phyloP scores from a whole-genome alignment of 805 yeast genomes.

The Lipomyces sp. region DNA sequence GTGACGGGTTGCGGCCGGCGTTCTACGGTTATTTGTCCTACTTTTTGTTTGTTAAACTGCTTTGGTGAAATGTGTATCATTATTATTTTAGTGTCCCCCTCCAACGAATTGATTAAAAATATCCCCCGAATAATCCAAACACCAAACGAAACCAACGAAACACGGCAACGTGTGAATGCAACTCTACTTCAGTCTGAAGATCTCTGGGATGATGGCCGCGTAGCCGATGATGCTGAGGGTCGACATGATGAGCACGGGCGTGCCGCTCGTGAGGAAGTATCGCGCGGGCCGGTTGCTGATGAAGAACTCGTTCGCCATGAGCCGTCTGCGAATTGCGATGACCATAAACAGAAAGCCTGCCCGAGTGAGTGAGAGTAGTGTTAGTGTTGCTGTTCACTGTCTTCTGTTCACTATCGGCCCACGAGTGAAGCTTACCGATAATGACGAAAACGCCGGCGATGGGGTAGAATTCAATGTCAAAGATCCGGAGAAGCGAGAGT shows the following conservation, averaged over 20 bases:
- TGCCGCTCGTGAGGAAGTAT: slow-evolving; percentile 24
- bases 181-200: slow-evolving; percentile 16
- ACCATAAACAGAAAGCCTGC: slow-evolving; percentile 18
- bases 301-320: slow-evolving; percentile 11
- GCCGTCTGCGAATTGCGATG: slow-evolving; percentile 19
- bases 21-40: too few species aligned
- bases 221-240: slow-evolving; percentile 10
- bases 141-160: neutral
- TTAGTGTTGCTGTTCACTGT: neutral
- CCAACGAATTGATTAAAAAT: too few species aligned
- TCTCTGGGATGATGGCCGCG: slow-evolving; percentile 19
- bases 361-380: neutral
- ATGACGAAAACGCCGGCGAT: slow-evolving; percentile 26
- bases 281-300: slow-evolving; percentile 12
- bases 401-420: neutral
- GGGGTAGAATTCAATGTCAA: slow-evolving; percentile 27
- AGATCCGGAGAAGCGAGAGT: slow-evolving; percentile 25
- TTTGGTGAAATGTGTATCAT: too few species aligned
- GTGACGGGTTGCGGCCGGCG: too few species aligned
- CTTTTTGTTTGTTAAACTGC: too few species aligned
- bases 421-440: slow-evolving; percentile 19
- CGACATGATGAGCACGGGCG: slow-evolving; percentile 15
- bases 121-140: neutral
- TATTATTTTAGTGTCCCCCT: too few species aligned
- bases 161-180: neutral